Conservation (phyloP, 140 eudicot species). For the Senecio squalidus region DNA sequence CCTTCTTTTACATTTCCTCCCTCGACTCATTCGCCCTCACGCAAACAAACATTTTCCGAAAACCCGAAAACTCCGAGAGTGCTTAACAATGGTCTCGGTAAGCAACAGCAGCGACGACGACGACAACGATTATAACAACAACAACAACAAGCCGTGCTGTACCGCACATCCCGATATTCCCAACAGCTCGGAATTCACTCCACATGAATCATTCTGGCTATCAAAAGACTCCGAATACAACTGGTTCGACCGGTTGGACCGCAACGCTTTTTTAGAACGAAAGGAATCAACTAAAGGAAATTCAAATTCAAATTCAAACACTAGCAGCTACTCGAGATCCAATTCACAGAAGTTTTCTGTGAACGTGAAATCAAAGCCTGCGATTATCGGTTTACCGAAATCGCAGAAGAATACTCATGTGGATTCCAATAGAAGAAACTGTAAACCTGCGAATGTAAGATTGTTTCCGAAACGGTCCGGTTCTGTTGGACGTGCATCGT, state of each 20-base stretch:
- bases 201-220: conserved; percentile 88
- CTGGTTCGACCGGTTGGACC: conserved; percentile 95
- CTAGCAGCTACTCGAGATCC: conserved; percentile 25
- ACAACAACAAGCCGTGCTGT: too few species aligned
- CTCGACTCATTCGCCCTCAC: too few species aligned
- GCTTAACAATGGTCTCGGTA: conserved; percentile 29
- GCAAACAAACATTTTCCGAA: too few species aligned
- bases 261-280: conserved; percentile 66
- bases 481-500: conserved; percentile 35
- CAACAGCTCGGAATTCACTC: conserved; percentile 25
- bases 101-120: conserved; percentile 23
- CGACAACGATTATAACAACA: conserved; percentile 3
- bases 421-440: conserved; percentile 39
- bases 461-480: conserved; percentile 65
- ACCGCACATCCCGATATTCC: conserved; percentile 19
- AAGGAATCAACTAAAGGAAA: conserved; percentile 67
- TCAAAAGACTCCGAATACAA: conserved; percentile 86
- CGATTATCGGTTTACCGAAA: conserved; percentile 67
- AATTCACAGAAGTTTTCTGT: conserved; percentile 52
- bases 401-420: conserved; percentile 50
- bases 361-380: conserved; percentile 56
- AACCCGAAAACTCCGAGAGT: too few species aligned
- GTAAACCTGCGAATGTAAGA: conserved; percentile 38
- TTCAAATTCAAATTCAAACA: conserved; percentile 26
- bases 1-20: too few species aligned